Evolutionary conservation across 305 asterid genomes (phyloP).

Genomic region (Solanum aculeatissimum): DNA sequence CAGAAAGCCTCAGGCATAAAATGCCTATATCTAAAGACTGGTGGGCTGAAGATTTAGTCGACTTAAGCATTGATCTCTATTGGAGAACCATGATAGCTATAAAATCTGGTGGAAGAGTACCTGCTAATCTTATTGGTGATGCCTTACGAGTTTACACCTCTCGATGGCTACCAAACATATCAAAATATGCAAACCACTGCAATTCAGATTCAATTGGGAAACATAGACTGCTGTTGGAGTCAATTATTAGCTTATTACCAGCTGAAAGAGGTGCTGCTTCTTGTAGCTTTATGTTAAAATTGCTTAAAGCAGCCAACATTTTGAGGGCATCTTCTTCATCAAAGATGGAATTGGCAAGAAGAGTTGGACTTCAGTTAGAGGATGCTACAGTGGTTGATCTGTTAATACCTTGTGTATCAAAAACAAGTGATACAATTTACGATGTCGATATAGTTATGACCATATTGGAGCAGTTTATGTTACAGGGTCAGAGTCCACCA

Average conservation of each 20-base stretch:
- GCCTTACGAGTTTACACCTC: slow-evolving; percentile 65
- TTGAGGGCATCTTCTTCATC: slow-evolving; percentile 55
- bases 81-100: slow-evolving; percentile 74
- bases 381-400: slow-evolving; percentile 63
- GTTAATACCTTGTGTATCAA: slow-evolving; percentile 37
- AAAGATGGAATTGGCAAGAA: slow-evolving; percentile 45
- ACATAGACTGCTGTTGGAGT: slow-evolving; percentile 53
- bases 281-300: slow-evolving; percentile 57
- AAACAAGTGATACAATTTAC: slow-evolving; percentile 15
- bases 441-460: slow-evolving; percentile 56
- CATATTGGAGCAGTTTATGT: slow-evolving; percentile 59
- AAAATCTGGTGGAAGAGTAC: slow-evolving; percentile 57
- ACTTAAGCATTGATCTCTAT: slow-evolving; percentile 61
- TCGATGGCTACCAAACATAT: slow-evolving; percentile 51
- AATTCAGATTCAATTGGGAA: slow-evolving; percentile 28
- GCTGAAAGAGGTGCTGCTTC: slow-evolving; percentile 56
- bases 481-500: slow-evolving; percentile 66
- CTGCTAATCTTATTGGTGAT: slow-evolving; percentile 49
- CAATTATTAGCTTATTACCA: slow-evolving; percentile 68
- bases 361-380: slow-evolving; percentile 56
- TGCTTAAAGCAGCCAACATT: slow-evolving; percentile 63
- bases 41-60: slow-evolving; percentile 91
- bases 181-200: slow-evolving; percentile 11
- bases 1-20: slow-evolving; percentile 26
- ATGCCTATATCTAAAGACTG: slow-evolving; percentile 31